Conservation (phyloP, 371 early-diverging fungal species). For the Mortierella sp. region DNA sequence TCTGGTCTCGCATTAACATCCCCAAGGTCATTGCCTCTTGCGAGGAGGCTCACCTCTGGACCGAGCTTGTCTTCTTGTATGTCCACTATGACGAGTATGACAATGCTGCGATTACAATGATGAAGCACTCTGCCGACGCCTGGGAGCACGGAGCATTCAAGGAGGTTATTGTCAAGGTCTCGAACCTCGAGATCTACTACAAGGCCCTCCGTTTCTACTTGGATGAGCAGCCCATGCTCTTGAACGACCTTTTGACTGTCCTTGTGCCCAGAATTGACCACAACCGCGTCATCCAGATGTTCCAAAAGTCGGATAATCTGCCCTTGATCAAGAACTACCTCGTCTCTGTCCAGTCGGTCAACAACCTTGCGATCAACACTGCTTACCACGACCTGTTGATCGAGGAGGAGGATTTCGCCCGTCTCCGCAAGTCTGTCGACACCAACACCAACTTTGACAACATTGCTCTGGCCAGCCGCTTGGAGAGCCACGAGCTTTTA, state of each 20-base stretch:
- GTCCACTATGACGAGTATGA: slow-evolving; percentile 98
- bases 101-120: slow-evolving; percentile 96
- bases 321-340: slow-evolving; percentile 96
- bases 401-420: slow-evolving; percentile 96
- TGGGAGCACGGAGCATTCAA: slow-evolving; percentile 98
- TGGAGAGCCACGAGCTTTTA: slow-evolving; percentile 95
- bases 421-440: slow-evolving; percentile 93
- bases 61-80: slow-evolving; percentile 97
- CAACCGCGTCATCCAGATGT: slow-evolving; percentile 95
- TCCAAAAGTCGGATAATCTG: slow-evolving; percentile 96
- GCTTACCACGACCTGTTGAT: slow-evolving; percentile 96
- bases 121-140: slow-evolving; percentile 93
- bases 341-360: slow-evolving; percentile 91
- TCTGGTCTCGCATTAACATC: slow-evolving; percentile 97
- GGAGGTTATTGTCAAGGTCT: slow-evolving; percentile 95
- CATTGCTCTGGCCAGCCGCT: slow-evolving; percentile 88
- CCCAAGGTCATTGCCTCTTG: slow-evolving; percentile 98
- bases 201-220: slow-evolving; percentile 97
- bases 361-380: slow-evolving; percentile 94
- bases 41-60: slow-evolving; percentile 96
- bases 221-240: slow-evolving; percentile 92
- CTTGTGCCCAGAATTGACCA: slow-evolving; percentile 95
- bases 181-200: slow-evolving; percentile 97
- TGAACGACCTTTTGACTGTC: slow-evolving; percentile 92
- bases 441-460: slow-evolving; percentile 94